Conservation (phyloP, 805 yeast genomes). For the Candida wancherniae region DNA sequence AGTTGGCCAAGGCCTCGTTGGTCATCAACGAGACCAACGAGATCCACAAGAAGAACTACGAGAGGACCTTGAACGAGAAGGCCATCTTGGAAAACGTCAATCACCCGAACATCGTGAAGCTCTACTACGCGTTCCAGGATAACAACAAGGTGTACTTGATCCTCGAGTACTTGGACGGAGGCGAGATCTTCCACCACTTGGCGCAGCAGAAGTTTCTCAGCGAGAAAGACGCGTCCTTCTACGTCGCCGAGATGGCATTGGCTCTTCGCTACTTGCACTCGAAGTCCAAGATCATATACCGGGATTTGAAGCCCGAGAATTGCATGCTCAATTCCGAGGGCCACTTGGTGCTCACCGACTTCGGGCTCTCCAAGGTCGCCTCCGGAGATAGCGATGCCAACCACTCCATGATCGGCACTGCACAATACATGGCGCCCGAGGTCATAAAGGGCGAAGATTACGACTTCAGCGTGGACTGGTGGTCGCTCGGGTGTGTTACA, state of each 20-base stretch:
- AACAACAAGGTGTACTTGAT: slow-evolving; percentile 66
- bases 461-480: slow-evolving; percentile 83
- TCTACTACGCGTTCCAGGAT: slow-evolving; percentile 83
- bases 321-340: slow-evolving; percentile 41
- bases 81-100: slow-evolving; percentile 60
- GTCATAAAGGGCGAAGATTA: slow-evolving; percentile 72
- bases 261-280: slow-evolving; percentile 18
- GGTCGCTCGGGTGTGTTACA: slow-evolving; percentile 83
- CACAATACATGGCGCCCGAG: slow-evolving; percentile 89
- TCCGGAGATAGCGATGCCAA: slow-evolving; percentile 28
- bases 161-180: slow-evolving; percentile 83
- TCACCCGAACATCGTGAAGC: slow-evolving; percentile 78
- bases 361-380: slow-evolving; percentile 39
- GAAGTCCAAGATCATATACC: slow-evolving; percentile 35
- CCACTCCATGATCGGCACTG: slow-evolving; percentile 69
- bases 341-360: slow-evolving; percentile 40
- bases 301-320: slow-evolving; percentile 44
- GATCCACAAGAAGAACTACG: slow-evolving; percentile 38
- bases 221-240: slow-evolving; percentile 17
- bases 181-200: slow-evolving; percentile 70
- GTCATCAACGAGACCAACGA: slow-evolving; percentile 40
- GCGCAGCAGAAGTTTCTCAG: slow-evolving; percentile 28
- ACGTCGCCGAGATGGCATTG: slow-evolving; percentile 17
- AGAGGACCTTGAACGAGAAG: slow-evolving; percentile 76
- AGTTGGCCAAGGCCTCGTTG: slow-evolving; percentile 75